Conservation (phyloP, 306 rosid genomes). For the Casuarina glauca region DNA sequence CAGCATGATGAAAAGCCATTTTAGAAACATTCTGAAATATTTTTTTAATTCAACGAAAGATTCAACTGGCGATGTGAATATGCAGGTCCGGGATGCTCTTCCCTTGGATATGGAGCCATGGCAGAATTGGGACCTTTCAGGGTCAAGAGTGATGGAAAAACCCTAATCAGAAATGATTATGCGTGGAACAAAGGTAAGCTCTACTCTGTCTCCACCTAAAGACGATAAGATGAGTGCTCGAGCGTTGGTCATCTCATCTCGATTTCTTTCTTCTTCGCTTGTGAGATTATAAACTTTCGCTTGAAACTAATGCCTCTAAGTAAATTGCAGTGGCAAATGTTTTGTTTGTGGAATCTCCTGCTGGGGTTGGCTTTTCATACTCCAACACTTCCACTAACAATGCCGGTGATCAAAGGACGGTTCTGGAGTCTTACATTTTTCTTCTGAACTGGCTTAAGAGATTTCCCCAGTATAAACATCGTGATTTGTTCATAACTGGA, state of each 20-base stretch:
- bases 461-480: conserved; percentile 55
- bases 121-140: conserved; percentile 69
- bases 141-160: conserved; percentile 54
- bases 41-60: not conserved
- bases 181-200: conserved; percentile 56
- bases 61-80: no score
- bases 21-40: no score
- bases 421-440: conserved; percentile 52
- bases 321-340: conserved; percentile 61
- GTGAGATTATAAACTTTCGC: no score
- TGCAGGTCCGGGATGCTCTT: conserved; percentile 78
- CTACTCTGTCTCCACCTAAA: no score
- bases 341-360: conserved; percentile 65
- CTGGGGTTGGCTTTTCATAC: conserved; percentile 70
- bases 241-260: no score
- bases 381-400: conserved; percentile 45
- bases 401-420: conserved; percentile 55
- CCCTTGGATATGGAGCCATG: conserved; percentile 70
- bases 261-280: no score
- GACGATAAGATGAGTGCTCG: no score
- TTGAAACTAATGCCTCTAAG: not conserved
- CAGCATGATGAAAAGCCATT: no score
- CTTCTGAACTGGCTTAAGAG: conserved; percentile 62
- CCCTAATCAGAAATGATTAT: conserved; percentile 37
- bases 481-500: conserved; percentile 57